These are phyloP conservation scores for Ophiocordyceps camponoti-leonardi DNA, from an alignment of 2,329 filamentous ascomycete genomes.

Conservation along the genomic window DNA sequence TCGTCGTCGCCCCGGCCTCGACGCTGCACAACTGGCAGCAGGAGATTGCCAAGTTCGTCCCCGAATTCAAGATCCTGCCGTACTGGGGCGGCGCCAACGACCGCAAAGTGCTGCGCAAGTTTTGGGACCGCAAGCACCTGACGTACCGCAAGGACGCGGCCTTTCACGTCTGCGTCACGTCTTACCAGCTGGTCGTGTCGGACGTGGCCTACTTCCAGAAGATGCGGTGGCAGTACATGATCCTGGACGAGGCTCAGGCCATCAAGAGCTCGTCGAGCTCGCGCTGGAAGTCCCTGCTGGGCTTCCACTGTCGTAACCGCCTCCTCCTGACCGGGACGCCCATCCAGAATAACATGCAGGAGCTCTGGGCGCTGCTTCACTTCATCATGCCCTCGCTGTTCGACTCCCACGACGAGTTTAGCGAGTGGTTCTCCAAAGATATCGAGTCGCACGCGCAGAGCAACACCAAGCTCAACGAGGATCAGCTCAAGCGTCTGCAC, in stretches of 20 bases:
- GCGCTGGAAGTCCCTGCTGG: constrained; percentile 86
- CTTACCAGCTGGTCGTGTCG: constrained; percentile 90
- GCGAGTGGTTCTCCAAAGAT: constrained; percentile 87
- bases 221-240: constrained; percentile 99
- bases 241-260: constrained; percentile 92
- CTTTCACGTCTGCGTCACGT: constrained; percentile 93
- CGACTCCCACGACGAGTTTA: constrained; percentile 84
- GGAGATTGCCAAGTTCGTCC: constrained; percentile 89
- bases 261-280: constrained; percentile 97
- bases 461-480: constrained; percentile 98
- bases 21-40: constrained; percentile 99
- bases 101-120: constrained; percentile 90
- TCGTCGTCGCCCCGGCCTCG: constrained; percentile 90
- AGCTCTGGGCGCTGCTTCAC: constrained; percentile 91
- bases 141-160: constrained; percentile 86
- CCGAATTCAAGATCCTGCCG: constrained; percentile 82
- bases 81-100: constrained; percentile 96
- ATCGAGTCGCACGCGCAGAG: constrained; percentile 98
- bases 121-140: constrained; percentile 96
- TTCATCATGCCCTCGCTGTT: constrained; percentile 99
- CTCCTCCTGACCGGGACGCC: constrained; percentile 89
- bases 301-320: constrained; percentile 89
- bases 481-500: constrained; percentile 88
- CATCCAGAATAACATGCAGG: constrained; percentile 99
- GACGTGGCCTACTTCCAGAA: constrained; percentile 98